Conservation (phyloP, 2,329 filamentous ascomycete genomes). For the Biscogniauxia mediterranea region DNA sequence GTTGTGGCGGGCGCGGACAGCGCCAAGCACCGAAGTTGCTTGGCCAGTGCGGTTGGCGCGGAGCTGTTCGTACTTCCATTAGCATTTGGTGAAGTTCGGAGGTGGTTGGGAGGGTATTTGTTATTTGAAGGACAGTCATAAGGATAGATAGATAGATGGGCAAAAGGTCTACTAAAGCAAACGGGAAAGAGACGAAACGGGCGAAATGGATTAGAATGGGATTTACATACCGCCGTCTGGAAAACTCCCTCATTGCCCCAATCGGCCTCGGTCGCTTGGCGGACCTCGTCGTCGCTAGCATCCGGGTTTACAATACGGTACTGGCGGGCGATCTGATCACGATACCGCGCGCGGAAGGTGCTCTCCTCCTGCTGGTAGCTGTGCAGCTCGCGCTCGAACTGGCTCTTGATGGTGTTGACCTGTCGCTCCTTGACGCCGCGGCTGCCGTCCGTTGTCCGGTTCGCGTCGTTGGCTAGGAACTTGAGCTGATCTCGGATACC, state of each 20-base stretch:
- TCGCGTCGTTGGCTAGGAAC: constrained; percentile 67
- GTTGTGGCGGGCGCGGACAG: constrained; percentile 78
- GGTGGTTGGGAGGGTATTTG: not conserved
- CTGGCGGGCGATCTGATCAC: constrained; percentile 76
- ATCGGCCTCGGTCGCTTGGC: constrained; percentile 65
- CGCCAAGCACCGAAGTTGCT: constrained; percentile 70
- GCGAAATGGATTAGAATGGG: constrained; percentile 31
- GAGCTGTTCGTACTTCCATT: constrained; percentile 49
- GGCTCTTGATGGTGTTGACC: constrained; percentile 65
- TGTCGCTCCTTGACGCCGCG: constrained; percentile 69
- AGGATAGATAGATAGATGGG: not conserved
- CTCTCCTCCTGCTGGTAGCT: constrained; percentile 71
- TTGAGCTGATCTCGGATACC: constrained; percentile 78
- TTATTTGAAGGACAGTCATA: too few species aligned
- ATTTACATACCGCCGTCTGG: constrained; percentile 68
- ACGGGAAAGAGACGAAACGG: not conserved
- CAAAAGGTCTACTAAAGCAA: too few species aligned
- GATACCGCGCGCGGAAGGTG: constrained; percentile 67
- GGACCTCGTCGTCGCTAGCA: constrained; percentile 70
- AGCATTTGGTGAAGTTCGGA: not conserved
- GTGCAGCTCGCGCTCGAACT: constrained; percentile 70
- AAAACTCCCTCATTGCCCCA: constrained; percentile 80
- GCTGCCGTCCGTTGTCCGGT: constrained; percentile 58
- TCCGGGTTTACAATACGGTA: constrained; percentile 81
- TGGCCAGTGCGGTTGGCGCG: constrained; percentile 72